Percentiles rank a stretch among this genome's conserved stretches.
phyloP scores from a whole-genome alignment of 2,329 filamentous ascomycete species.

The Pleoardoris graminearum region DNA sequence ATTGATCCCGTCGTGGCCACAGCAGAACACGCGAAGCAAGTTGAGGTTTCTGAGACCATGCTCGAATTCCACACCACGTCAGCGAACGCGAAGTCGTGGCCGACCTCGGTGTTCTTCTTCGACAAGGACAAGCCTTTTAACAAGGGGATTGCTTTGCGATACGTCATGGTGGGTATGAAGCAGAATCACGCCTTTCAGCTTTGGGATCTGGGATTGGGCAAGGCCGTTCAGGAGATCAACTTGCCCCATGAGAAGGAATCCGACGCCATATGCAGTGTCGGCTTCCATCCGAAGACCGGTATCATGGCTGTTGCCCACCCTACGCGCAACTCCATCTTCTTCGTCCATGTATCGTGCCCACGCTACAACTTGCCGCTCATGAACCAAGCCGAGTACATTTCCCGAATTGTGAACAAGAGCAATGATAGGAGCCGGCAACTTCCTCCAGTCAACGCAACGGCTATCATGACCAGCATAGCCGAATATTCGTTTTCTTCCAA shows the following conservation, averaged over 20 bases:
- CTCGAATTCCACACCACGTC: constrained; percentile 85
- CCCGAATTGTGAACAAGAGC: constrained; percentile 65
- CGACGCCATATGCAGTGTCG: constrained; percentile 95
- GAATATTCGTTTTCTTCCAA: constrained; percentile 91
- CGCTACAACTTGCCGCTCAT: constrained; percentile 81
- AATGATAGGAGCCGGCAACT: constrained; percentile 56
- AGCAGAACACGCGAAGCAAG: constrained; percentile 49
- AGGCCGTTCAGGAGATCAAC: constrained; percentile 95
- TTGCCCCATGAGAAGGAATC: constrained; percentile 95
- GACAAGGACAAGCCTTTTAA: constrained; percentile 94
- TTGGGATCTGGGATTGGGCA: constrained; percentile 94
- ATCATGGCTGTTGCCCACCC: constrained; percentile 96
- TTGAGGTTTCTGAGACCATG: constrained; percentile 83
- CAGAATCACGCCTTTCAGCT: constrained; percentile 98
- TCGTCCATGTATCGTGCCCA: constrained; percentile 91
- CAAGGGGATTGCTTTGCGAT: constrained; percentile 86
- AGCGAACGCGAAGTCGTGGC: constrained; percentile 91
- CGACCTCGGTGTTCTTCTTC: constrained; percentile 91
- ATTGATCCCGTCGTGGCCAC: constrained; percentile 55
- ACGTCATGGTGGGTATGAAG: constrained; percentile 97
- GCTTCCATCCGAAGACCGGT: constrained; percentile 88
- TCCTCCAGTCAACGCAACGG: constrained; percentile 88
- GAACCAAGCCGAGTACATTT: constrained; percentile 86
- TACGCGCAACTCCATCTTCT: constrained; percentile 95
- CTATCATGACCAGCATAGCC: constrained; percentile 93